phyloP scores from a whole-genome alignment of 176 grass and related monocot species.

The Tuctoria greenei region DNA sequence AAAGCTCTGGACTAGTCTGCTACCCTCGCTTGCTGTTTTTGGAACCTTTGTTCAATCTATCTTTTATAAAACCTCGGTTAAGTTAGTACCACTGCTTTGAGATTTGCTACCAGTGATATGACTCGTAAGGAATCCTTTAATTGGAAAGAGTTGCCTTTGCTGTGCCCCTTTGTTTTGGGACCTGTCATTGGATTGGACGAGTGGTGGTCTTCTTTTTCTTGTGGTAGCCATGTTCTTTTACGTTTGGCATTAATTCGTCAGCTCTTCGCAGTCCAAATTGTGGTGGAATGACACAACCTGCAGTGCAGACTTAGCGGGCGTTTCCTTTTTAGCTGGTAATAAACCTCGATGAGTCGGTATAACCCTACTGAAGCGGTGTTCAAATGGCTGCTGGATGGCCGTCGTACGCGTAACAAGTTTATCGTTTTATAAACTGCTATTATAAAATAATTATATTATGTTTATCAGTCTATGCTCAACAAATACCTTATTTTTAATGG shows the following conservation, averaged over 20 bases:
- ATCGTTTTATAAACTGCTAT: too few species aligned
- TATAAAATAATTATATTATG: too few species aligned
- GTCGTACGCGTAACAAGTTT: too few species aligned
- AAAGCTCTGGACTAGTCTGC: background rate
- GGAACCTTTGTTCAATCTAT: background rate
- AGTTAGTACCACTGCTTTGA: background rate
- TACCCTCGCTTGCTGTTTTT: background rate
- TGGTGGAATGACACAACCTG: background rate
- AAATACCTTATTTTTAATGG: too few species aligned
- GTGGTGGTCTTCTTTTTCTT: background rate
- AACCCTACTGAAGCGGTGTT: too few species aligned
- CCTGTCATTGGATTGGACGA: background rate
- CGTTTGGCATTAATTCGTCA: background rate
- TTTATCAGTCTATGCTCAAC: too few species aligned
- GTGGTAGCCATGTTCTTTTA: background rate
- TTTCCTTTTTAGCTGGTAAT: too few species aligned
- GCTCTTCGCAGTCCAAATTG: background rate
- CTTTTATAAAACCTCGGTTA: slow-evolving; percentile 14
- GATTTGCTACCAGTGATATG: background rate
- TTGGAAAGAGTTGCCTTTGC: background rate
- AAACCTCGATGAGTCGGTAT: too few species aligned
- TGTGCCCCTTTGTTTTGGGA: background rate
- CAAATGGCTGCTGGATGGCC: too few species aligned
- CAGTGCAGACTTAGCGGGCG: too few species aligned
- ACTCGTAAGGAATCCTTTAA: background rate